Base-by-base conservation (phyloP, 495 filamentous ascomycete species). In the Emericellopsis terricola region DNA sequence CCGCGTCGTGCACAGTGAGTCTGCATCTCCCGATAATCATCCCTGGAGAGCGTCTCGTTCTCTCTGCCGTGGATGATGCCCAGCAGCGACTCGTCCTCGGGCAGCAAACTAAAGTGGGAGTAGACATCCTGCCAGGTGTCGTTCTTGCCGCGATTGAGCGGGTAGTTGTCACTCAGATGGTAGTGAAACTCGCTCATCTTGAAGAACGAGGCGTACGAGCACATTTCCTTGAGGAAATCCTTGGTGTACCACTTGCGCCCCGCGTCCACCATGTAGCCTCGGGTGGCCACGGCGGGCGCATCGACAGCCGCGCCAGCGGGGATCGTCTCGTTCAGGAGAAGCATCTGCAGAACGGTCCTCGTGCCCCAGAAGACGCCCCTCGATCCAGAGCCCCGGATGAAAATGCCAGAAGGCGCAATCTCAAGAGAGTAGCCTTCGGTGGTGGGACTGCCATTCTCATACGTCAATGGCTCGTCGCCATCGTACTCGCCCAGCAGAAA, bases 171-270 rank as follows among this genome's bases (percentile, higher is more conserved):
- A 45, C 55, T 68, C 11, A 59, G 55, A 41, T 71, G 67, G 40
- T 68, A 70, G 33, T 70, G 67, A 29, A 71, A 71, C 36, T 70
- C 67, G 32, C 55, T 64, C 43, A 70, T 53, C 39, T 69, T 69
- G 49, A 69, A 71, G 45, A 66, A 69, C 1, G 51, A 62, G 2
- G 64, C 63, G 38, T 68, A 71, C 11, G 60, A 65, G 47, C 67
- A 71, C 11, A 71, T 52, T 6, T 70, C 66, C 19, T 68, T 69
- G 33, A 71, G 47, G 35, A 64, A 70, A 2, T 48, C 44, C 11
- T 56, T 47, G 1, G 60, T 47, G 41, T 71, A 71, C 65, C 66
- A 71, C 38, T 71, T 70, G 10, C 67, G 54, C 9, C 67, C 66
- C 2, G 64, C 66, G 37, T 71, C 67, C 0, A 71, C 6, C 52